These are phyloP conservation scores for Fraxinus sp. DNA, from an alignment of 305 asterid species.

Conservation along the genomic window DNA sequence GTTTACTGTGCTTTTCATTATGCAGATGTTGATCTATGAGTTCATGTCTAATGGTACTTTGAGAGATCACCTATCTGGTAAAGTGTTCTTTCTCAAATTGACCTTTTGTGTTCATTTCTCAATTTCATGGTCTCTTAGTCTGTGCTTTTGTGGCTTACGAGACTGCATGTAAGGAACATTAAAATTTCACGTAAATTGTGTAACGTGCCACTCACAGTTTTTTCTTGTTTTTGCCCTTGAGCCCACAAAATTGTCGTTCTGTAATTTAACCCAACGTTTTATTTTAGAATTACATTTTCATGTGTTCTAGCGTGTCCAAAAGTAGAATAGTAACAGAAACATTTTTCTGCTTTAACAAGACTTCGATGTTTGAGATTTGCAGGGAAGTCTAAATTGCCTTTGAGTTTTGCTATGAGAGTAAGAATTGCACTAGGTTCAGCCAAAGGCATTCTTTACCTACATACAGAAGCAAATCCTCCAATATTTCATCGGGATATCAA, in stretches of 20 bases:
- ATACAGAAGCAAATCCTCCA: conserved; percentile 98
- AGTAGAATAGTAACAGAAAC: background rate
- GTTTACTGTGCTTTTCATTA: conserved; percentile 27
- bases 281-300: conserved; percentile 8
- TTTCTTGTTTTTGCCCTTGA: background rate
- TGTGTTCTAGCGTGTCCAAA: background rate
- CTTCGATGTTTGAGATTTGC: conserved; percentile 22
- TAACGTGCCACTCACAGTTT: background rate
- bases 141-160: background rate
- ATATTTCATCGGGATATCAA: conserved; percentile 95
- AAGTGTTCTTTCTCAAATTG: background rate
- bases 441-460: conserved; percentile 94
- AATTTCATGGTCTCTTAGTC: background rate
- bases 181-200: background rate
- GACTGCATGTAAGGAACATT: background rate
- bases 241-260: background rate
- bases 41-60: conserved; percentile 86
- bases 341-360: background rate
- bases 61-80: conserved; percentile 90
- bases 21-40: conserved; percentile 95
- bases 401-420: conserved; percentile 69
- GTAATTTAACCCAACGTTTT: background rate
- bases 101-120: background rate
- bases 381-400: conserved; percentile 64
- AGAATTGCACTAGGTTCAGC: conserved; percentile 75